Percentiles rank a stretch among this genome's conserved stretches.
Conservation (phyloP, 805 yeast species). For the Suhomyces pyralidae region DNA sequence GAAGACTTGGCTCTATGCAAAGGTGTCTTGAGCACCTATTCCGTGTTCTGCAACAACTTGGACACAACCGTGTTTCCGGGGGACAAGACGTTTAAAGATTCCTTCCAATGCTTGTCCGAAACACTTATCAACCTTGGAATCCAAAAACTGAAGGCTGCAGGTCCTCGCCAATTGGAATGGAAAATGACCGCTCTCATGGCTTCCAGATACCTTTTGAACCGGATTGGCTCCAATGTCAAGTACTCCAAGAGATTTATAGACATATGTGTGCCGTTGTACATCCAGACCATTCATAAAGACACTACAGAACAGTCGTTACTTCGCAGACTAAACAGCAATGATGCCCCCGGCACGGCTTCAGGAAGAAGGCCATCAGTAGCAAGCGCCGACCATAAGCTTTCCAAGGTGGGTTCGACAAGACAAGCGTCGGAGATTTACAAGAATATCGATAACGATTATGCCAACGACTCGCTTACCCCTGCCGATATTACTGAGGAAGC, state of each 20-base stretch:
- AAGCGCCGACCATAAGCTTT: slow-evolving; percentile 17
- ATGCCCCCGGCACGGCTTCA: neutral
- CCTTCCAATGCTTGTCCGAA: slow-evolving; percentile 34
- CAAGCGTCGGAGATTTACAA: slow-evolving; percentile 12
- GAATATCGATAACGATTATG: slow-evolving; percentile 25
- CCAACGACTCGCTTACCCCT: slow-evolving; percentile 33
- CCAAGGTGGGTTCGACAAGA: slow-evolving; percentile 26
- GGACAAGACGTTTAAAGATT: slow-evolving; percentile 53
- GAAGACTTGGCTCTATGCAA: slow-evolving; percentile 64
- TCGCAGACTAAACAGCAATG: slow-evolving; percentile 20
- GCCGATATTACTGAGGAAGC: slow-evolving; percentile 47
- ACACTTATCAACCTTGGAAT: slow-evolving; percentile 15
- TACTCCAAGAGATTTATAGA: slow-evolving; percentile 28
- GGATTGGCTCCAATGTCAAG: slow-evolving; percentile 32
- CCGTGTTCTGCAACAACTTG: slow-evolving; percentile 43
- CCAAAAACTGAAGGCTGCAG: slow-evolving; percentile 9
- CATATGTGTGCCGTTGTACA: slow-evolving; percentile 36
- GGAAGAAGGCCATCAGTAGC: neutral
- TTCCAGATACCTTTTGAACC: slow-evolving; percentile 36
- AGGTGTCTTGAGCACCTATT: slow-evolving; percentile 47
- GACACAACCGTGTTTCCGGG: slow-evolving; percentile 66
- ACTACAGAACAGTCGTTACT: slow-evolving; percentile 18
- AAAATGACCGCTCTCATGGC: slow-evolving; percentile 39
- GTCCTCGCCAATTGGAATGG: slow-evolving; percentile 45
- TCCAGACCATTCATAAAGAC: slow-evolving; percentile 29